Conservation (phyloP, 1,139 yeast genomes). For the Saccharomyces pastorianus region DNA sequence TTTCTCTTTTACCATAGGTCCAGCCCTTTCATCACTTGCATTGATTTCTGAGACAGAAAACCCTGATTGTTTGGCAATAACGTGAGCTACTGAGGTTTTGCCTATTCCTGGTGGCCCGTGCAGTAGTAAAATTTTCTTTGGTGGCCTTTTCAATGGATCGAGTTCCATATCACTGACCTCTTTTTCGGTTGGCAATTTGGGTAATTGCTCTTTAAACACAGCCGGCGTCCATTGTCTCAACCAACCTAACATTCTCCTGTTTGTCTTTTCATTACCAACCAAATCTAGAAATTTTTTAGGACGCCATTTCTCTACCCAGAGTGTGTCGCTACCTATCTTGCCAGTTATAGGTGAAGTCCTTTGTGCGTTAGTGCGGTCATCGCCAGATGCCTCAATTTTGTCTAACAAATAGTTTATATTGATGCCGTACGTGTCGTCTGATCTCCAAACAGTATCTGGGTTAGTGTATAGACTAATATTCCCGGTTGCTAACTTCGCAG, state of each 20-base stretch:
- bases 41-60: conserved; percentile 77
- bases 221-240: conserved; percentile 68
- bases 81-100: conserved; percentile 82
- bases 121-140: conserved; percentile 57
- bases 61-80: conserved; percentile 75
- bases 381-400: conserved; percentile 21
- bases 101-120: conserved; percentile 98
- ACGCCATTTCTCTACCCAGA: conserved; percentile 81
- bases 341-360: neutral
- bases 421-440: conserved; percentile 33
- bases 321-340: conserved; percentile 9
- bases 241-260: conserved; percentile 70
- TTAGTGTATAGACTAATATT: neutral
- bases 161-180: conserved; percentile 7
- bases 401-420: conserved; percentile 32
- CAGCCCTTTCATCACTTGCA: conserved; percentile 79
- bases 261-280: conserved; percentile 75
- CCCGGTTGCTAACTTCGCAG: neutral
- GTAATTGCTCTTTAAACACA: conserved; percentile 45
- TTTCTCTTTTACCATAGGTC: conserved; percentile 47
- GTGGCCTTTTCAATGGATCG: conserved; percentile 66
- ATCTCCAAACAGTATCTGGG: conserved; percentile 15
- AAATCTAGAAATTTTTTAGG: conserved; percentile 66
- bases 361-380: neutral
- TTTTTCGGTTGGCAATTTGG: conserved; percentile 12